A percentile compares a stretch with the other conserved stretches of the same genome.
Evolutionary conservation across 257 asterid genomes (phyloP).

Genomic region (Cinchona pubescens): DNA sequence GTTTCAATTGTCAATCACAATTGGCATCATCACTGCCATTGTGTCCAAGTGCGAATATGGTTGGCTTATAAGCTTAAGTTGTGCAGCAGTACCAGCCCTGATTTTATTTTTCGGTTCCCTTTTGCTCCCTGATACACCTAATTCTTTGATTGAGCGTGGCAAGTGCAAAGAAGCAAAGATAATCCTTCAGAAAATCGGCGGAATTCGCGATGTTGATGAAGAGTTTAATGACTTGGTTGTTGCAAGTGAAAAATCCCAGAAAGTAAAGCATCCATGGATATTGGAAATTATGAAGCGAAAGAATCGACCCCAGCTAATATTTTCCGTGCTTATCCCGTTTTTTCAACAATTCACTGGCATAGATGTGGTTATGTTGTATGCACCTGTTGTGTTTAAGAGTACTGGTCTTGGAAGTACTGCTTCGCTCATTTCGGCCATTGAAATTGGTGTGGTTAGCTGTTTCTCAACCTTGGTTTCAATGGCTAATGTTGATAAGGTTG

Average conservation of each 20-base stretch:
- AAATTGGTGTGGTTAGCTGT: conserved; percentile 52
- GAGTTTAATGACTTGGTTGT: conserved; percentile 59
- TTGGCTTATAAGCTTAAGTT: conserved; percentile 74
- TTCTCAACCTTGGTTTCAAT: conserved; percentile 54
- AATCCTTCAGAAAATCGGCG: conserved; percentile 47
- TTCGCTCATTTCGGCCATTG: conserved; percentile 49
- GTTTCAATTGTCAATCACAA: conserved; percentile 43
- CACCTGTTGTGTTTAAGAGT: conserved; percentile 69
- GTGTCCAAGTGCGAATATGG: conserved; percentile 48
- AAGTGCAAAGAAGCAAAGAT: conserved; percentile 42
- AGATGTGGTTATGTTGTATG: conserved; percentile 77
- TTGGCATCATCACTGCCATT: conserved; percentile 37
- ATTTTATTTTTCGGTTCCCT: conserved; percentile 58
- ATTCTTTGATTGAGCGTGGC: conserved; percentile 75
- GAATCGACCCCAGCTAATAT: conserved; percentile 64
- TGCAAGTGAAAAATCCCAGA: conserved; percentile 57
- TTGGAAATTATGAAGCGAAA: conserved; percentile 43
- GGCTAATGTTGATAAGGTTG: conserved; percentile 60
- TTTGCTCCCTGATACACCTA: conserved; percentile 77
- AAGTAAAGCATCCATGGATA: conserved; percentile 65
- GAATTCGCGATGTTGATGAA: conserved; percentile 49
- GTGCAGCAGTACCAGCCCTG: conserved; percentile 67
- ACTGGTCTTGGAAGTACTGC: conserved; percentile 61
- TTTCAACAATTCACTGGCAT: conserved; percentile 85
- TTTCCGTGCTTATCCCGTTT: conserved; percentile 57